phyloP scores from a whole-genome alignment of 148 eudicot species.

The Drosera capensis region DNA sequence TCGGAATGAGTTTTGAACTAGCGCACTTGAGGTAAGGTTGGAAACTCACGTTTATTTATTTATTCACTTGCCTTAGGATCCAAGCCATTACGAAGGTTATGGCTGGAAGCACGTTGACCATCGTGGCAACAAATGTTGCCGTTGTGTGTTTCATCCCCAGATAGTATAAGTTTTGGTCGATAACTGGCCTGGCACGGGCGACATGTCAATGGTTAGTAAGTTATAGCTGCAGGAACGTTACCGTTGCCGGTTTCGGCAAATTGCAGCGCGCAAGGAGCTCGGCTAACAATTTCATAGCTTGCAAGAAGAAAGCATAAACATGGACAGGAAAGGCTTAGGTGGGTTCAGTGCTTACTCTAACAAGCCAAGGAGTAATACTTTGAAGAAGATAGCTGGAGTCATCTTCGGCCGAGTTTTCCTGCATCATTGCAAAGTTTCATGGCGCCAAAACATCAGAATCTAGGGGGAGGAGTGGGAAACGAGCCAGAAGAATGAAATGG shows the following conservation, averaged over 20 bases:
- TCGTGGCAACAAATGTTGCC: slow-evolving; percentile 52
- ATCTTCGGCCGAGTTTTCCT: slow-evolving; percentile 74
- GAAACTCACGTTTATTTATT: no score
- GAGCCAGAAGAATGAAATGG: background rate
- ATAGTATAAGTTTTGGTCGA: slow-evolving; percentile 75
- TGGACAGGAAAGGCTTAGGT: background rate
- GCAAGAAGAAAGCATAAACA: background rate
- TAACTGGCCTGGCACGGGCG: slow-evolving; percentile 44
- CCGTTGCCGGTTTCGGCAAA: no score
- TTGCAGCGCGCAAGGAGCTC: no score
- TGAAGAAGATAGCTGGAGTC: slow-evolving; percentile 40
- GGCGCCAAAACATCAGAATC: slow-evolving; percentile 5
- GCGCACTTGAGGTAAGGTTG: background rate
- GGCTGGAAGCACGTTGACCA: slow-evolving; percentile 65
- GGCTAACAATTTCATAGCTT: background rate
- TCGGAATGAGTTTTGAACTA: background rate
- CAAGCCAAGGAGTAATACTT: slow-evolving; percentile 49
- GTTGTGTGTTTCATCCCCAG: slow-evolving; percentile 61
- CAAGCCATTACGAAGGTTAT: slow-evolving; percentile 72
- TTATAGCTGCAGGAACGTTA: no score
- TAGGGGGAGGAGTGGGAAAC: background rate
- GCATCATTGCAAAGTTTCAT: slow-evolving; percentile 3
- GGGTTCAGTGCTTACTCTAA: slow-evolving; percentile 36
- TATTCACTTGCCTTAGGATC: slow-evolving; percentile 35
- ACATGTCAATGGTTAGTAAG: background rate